Evolutionary conservation across 2,329 filamentous ascomycete genomes (phyloP), one percentile per base, ranked within the genome.

Genomic region (Exophiala sp.): DNA sequence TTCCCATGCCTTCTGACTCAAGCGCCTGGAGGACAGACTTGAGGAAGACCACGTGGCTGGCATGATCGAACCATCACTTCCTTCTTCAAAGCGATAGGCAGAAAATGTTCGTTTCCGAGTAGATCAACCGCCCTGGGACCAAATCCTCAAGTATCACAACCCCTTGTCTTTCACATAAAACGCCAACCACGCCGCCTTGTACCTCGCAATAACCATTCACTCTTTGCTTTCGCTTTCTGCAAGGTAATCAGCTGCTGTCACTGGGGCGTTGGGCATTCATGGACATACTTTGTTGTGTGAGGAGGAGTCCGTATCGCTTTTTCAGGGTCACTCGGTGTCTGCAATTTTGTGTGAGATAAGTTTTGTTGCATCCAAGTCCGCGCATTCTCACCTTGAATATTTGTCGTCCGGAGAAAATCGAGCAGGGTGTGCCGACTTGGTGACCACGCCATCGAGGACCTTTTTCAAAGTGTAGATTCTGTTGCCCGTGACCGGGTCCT

Each of bases 401-500:
- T 96, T 95, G 78, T 98, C 93, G 73, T 98, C 93, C 58, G 93
- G 93, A 40, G 88, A 95, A 78, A 97, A 98, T 62, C 93, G 81
- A 37, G 93, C 93, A 40, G 93, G 91, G 74, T 97, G 91, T 49
- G 93, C 93, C 46, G 86, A 93, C 78, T 95, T 95, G 69, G 91
- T 95, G 65, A 96, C 88, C 67, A 89, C 81, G 66, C 86, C 85
- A 62, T 82, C 77, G n/a, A 61, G 54, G 23, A 61, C 59, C 38
- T 61, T 61, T 75, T 96, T 91, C 60, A 97, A 82, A 41, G 93
- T 97, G 79, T 97, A 98, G 64, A 85, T 74, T 69, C 91, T 88
- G 76, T 88, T 91, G 77, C 91, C 90, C 55, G 79, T 74, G 62
- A 78, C 70, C 27, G 56, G 58, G 70, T 89, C 86, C 73, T 90